phyloP scores from a whole-genome alignment of 2,329 filamentous ascomycete species.

The Cladophialophora bantiana region DNA sequence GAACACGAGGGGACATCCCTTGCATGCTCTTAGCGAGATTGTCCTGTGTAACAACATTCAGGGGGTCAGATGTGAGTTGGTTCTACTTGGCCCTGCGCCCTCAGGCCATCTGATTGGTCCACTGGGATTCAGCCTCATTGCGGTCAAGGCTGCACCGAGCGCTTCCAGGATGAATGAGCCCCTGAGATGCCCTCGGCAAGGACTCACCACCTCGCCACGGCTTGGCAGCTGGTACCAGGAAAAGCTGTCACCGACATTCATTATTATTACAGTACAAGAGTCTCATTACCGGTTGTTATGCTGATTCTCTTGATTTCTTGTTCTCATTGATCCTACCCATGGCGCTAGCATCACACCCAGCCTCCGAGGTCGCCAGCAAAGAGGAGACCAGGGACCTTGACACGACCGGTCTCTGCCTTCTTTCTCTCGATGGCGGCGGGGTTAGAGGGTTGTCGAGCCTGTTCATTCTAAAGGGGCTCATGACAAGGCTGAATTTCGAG shows the following conservation, averaged over 20 bases:
- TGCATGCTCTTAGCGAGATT: slow-evolving; percentile 5
- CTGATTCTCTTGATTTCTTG: background rate
- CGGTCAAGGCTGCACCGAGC: background rate
- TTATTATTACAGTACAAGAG: background rate
- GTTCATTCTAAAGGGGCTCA: slow-evolving; percentile 30
- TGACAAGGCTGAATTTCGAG: slow-evolving; percentile 28
- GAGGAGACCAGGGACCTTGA: slow-evolving; percentile 22
- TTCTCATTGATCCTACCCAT: background rate
- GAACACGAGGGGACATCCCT: background rate
- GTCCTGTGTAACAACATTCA: slow-evolving; percentile 4
- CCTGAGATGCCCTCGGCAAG: background rate
- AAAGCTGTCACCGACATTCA: background rate
- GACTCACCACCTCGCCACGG: background rate
- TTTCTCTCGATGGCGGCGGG: slow-evolving; percentile 36
- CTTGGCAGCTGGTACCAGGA: background rate
- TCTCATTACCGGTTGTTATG: slow-evolving; percentile 2
- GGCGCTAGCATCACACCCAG: background rate
- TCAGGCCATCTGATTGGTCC: background rate
- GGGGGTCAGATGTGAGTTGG: background rate
- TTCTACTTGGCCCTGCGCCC: background rate
- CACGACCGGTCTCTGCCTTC: slow-evolving; percentile 24
- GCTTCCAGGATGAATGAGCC: background rate
- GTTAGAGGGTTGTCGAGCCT: slow-evolving; percentile 35
- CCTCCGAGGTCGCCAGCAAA: background rate
- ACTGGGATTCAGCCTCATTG: background rate